These are phyloP conservation scores for Mycena alexandri DNA, from an alignment of 768 basidiomycete genomes.

Conservation along the genomic window DNA sequence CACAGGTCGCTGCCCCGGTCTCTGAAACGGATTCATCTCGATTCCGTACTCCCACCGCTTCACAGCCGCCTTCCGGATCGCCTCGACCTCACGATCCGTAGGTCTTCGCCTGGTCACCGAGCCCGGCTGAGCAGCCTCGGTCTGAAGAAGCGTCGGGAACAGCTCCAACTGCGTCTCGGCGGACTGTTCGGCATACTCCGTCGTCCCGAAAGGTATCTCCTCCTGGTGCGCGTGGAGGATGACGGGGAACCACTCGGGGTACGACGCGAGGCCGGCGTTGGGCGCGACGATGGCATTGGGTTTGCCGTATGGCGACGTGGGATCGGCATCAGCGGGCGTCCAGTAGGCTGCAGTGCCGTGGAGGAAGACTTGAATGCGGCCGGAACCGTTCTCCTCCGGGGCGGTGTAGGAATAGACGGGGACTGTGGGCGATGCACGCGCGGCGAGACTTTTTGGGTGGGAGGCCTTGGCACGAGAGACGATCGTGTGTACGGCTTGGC, in stretches of 20 bases:
- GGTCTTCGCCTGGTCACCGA: slow-evolving; percentile 15
- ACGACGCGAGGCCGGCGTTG: slow-evolving; percentile 55
- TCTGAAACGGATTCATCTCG: slow-evolving; percentile 39
- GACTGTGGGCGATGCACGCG: slow-evolving; percentile 36
- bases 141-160: not conserved
- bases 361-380: slow-evolving; percentile 51
- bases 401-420: slow-evolving; percentile 47
- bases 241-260: slow-evolving; percentile 51
- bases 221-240: slow-evolving; percentile 38
- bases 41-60: slow-evolving; percentile 33
- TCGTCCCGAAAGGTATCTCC: slow-evolving; percentile 37
- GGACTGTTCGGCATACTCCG: slow-evolving; percentile 42
- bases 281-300: slow-evolving; percentile 53
- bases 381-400: slow-evolving; percentile 50
- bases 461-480: slow-evolving; percentile 45
- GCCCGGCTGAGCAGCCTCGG: not conserved
- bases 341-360: slow-evolving; percentile 31
- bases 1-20: slow-evolving; percentile 38
- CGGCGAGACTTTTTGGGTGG: slow-evolving; percentile 22
- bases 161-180: slow-evolving; percentile 31
- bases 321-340: slow-evolving; percentile 32
- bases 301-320: slow-evolving; percentile 32
- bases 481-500: slow-evolving; percentile 48
- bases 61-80: not conserved
- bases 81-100: slow-evolving; percentile 4